Evolutionary conservation across 2,329 filamentous ascomycete species (phyloP), one percentile per base, ranked within the genome.

Genomic region (Tolypocladium amazonense): DNA sequence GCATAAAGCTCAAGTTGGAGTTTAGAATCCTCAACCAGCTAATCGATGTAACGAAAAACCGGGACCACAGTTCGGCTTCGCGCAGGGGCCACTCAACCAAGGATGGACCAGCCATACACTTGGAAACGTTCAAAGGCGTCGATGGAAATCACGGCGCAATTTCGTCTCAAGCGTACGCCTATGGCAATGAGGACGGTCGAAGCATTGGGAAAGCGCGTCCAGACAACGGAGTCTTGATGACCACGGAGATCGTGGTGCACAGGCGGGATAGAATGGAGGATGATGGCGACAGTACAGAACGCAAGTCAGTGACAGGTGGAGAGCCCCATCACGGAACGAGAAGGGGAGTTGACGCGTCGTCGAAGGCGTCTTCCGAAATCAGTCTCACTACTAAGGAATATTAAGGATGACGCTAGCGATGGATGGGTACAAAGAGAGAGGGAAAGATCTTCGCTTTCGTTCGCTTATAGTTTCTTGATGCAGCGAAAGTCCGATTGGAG

Each of bases 1-100:
- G 68, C 61, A 63, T 72, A 41, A 73, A 72, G 62, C 61, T 73
- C 41, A 73, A 72, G 58, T 61, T 72, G 45, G 71, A 72, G 56
- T 70, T 72, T 60, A 66, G 67, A 20, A 71, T 72, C 9, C 65
- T 72, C 47, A 71, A 71, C 58, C 65, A 65, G 33, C 61, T 73
- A 27, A 66, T 71, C 70, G 60, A 62, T 23, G 41, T 43, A 43
- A 43, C 41, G 2, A 54, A 37, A 35, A 37, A n/a, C 30, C 30
- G 52, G 20, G 52, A 54, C 52, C 52, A 54, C 52, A 35, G 15
- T 12, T 33, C 52, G 27, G 27, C 27, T 35, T 54, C 52, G 4
- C 11, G 27, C 52, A 30, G 27, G 27, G 52, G 25, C 27, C 14
- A n/a, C 52, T 15, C 18, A 35, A 54, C 27, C 25, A 54, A 54